Evolutionary conservation across 2,329 filamentous ascomycete genomes (phyloP).

Genomic region (Botrytis byssoidea): DNA sequence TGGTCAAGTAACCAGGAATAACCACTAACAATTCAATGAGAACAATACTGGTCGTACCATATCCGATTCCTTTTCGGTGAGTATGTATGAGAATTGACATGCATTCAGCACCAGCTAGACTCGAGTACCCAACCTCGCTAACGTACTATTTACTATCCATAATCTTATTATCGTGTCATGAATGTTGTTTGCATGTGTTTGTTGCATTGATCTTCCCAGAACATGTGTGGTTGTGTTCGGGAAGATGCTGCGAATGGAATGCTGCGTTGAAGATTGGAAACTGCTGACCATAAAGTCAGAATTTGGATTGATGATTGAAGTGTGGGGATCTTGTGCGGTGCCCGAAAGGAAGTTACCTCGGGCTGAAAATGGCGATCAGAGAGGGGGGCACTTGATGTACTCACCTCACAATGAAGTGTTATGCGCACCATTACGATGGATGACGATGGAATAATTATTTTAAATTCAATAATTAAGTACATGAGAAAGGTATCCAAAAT

Average conservation of each 20-base stretch:
- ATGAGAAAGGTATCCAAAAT: not conserved
- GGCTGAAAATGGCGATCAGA: conserved; percentile 1
- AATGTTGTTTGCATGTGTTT: conserved; percentile 3
- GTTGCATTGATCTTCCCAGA: not conserved
- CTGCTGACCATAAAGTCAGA: conserved; percentile 2
- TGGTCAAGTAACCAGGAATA: conserved; percentile 4
- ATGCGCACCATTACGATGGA: conserved; percentile 12
- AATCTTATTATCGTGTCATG: not conserved
- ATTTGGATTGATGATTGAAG: conserved; percentile 4
- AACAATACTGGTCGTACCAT: conserved; percentile 3
- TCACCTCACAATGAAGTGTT: not conserved
- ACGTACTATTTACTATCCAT: not conserved
- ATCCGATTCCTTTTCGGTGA: not conserved
- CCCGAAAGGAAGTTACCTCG: conserved; percentile 8
- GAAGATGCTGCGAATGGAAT: conserved; percentile 1
- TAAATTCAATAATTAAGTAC: not conserved
- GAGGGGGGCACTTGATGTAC: not conserved
- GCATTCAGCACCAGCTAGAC: not conserved
- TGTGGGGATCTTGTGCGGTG: not conserved
- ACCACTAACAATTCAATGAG: not conserved
- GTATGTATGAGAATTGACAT: conserved; percentile 12
- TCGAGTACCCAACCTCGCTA: conserved; percentile 1
- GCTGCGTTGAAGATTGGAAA: not conserved
- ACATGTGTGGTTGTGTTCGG: not conserved
- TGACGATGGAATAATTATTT: not conserved